Conservation (phyloP, 768 basidiomycete species). For the Xerocomellus amylosporus region DNA sequence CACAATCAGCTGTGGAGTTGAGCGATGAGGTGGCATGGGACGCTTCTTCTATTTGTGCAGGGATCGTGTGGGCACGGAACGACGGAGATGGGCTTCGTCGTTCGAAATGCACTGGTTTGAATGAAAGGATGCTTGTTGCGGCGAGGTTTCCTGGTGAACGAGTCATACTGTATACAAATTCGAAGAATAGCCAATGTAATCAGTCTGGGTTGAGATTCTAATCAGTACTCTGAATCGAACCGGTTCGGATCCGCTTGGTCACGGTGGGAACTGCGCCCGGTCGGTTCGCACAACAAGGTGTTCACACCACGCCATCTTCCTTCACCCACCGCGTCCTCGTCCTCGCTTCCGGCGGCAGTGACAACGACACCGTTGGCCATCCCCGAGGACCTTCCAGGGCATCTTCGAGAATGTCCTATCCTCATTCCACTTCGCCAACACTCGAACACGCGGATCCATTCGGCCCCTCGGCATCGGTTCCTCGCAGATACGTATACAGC, state of each 20-base stretch:
- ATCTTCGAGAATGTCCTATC: conserved; percentile 42
- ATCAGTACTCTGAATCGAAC: conserved; percentile 8
- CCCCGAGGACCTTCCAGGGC: conserved; percentile 13
- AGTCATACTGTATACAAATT: neutral
- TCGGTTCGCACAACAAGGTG: conserved; percentile 16
- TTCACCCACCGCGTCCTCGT: conserved; percentile 1
- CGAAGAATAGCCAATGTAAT: neutral
- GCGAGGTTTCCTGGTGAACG: neutral
- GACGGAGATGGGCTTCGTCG: conserved; percentile 12
- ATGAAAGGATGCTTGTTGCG: neutral
- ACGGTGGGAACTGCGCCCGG: conserved; percentile 26
- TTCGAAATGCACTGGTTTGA: neutral
- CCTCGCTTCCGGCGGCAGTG: conserved; percentile 7
- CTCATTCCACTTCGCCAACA: conserved; percentile 55
- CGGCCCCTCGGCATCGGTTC: conserved; percentile 38
- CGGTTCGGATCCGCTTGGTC: conserved; percentile 20
- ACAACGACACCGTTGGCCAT: conserved; percentile 19
- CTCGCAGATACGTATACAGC: conserved; percentile 53
- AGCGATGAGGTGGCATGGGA: conserved; percentile 6
- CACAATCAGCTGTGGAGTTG: conserved; percentile 4
- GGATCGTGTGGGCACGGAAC: neutral
- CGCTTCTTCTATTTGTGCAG: neutral
- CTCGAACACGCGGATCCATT: conserved; percentile 70
- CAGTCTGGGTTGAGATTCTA: neutral
- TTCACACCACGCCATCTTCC: conserved; percentile 18